Percentiles rank a stretch among this genome's conserved stretches.
phyloP scores from a whole-genome alignment of 352 stramenopile genomes.

The Pythium apleroticum region DNA sequence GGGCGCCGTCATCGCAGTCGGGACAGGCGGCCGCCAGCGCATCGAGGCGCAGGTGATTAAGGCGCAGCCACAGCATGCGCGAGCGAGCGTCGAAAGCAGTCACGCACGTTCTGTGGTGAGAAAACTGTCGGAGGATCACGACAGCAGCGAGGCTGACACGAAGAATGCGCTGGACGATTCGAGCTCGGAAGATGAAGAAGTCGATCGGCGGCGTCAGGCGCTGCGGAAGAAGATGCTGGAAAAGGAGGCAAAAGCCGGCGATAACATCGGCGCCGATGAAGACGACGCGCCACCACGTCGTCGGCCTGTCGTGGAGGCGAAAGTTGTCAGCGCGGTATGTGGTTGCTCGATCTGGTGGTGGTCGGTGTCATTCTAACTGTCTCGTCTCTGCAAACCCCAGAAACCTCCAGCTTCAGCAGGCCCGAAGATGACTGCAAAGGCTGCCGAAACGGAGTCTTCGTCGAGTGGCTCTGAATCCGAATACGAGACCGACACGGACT shows the following conservation, averaged over 20 bases:
- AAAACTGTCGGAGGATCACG: constrained; percentile 11
- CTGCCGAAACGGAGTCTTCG: constrained; percentile 30
- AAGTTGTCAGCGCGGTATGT: constrained; percentile 24
- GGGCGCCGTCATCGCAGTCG: constrained; percentile 1
- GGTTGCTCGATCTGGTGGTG: constrained; percentile 10
- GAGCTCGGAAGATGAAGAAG: constrained; percentile 74
- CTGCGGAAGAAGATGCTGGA: constrained; percentile 57
- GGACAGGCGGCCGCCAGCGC: constrained; percentile 34
- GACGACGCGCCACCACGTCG: not conserved
- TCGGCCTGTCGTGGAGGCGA: constrained; percentile 26
- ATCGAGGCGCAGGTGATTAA: constrained; percentile 62
- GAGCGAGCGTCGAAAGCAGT: not conserved
- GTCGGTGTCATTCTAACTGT: not conserved
- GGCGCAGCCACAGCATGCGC: constrained; percentile 11
- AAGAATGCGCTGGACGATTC: constrained; percentile 65
- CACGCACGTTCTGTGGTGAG: not conserved
- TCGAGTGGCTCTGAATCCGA: constrained; percentile 60
- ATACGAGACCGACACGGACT: constrained; percentile 84
- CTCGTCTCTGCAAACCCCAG: not conserved
- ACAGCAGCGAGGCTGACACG: constrained; percentile 4
- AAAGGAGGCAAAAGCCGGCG: constrained; percentile 34
- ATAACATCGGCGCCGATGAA: not conserved
- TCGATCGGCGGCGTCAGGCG: constrained; percentile 56
- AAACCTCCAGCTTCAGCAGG: not conserved
- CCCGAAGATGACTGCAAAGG: constrained; percentile 28